Evolutionary conservation across 2,329 filamentous ascomycete genomes (phyloP), one percentile per base, ranked within the genome.

Genomic region (Leptosphaerulina australis): DNA sequence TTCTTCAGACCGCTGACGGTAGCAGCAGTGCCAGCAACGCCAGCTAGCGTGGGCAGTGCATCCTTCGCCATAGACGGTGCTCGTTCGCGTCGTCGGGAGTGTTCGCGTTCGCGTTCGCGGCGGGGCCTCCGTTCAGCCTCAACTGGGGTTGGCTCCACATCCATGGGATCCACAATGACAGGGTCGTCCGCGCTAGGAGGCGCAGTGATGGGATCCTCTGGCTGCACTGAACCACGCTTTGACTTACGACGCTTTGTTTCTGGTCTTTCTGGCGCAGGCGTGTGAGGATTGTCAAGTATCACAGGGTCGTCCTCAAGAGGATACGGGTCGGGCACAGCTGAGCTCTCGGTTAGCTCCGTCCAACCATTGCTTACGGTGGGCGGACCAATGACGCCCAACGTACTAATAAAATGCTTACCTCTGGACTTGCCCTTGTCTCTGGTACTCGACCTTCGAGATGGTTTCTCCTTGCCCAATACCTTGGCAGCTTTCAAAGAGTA

Each of bases 401-500:
- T 61, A 52, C 62, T 54, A 55, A 58, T 53, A 50, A 53, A 29
- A 50, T 52, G 60, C 70, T 71, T 68, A 73, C 71, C 68, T 71
- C 75, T 84, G 46, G 81, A 80, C 68, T 82, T 76, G 61, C 76
- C 71, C 64, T 81, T 72, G 33, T 70, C 67, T 52, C 60, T 64
- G 3, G 63, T 69, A 45, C 64, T 71, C 76, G 77, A 59, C 44
- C 77, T 79, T 21, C 76, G 48, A 71, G 74, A 53, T 71, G 69
- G 62, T 14, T 64, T 64, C 38, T 69, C 77, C 52, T 83, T 73
- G 60, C 76, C 91, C 84, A 94, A 84, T 43, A 93, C 74, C 72
- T 86, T 91, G 24, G 90, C 89, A 21, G 90, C 90, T 72, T 95
- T 96, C 35, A 84, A 81, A 6, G 86, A 81, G 66, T 90, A 81